Evolutionary conservation across 108 stramenopile genomes (phyloP).

Genomic region (Pseudonitzschia pungens): DNA sequence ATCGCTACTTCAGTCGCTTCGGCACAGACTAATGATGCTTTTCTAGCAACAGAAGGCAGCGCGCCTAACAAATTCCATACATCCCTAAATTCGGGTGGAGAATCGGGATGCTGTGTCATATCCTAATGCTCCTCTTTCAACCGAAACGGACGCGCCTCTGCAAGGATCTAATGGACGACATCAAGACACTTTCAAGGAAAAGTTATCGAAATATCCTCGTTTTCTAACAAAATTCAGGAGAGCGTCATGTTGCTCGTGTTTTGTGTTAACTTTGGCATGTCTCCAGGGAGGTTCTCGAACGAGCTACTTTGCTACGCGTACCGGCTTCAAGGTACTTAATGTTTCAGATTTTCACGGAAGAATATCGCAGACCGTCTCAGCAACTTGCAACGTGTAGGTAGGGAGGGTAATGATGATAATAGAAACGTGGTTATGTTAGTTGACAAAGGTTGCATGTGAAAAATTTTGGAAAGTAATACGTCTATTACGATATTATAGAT

Average conservation of each 20-base stretch:
- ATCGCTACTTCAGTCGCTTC: constrained; percentile 34
- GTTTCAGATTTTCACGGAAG: no score
- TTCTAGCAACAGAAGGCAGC: constrained; percentile 43
- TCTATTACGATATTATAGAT: no score
- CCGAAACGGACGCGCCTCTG: background rate
- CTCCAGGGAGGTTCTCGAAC: background rate
- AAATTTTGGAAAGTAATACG: no score
- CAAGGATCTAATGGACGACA: background rate
- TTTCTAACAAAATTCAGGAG: no score
- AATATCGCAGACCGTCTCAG: no score
- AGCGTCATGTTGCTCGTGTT: background rate
- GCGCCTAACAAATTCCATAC: constrained; percentile 48
- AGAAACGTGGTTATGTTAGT: no score
- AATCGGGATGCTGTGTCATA: constrained; percentile 49
- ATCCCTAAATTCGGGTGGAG: constrained; percentile 30
- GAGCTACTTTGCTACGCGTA: background rate
- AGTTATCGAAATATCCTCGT: background rate
- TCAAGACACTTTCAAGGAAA: background rate
- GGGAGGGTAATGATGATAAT: no score
- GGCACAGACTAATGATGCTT: constrained; percentile 42
- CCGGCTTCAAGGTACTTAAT: background rate
- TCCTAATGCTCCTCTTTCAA: constrained; percentile 12
- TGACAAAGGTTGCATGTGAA: no score
- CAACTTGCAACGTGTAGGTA: no score
- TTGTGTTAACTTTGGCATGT: background rate